A percentile compares a stretch with the other conserved stretches of the same genome.
Evolutionary conservation across 1,284 basidiomycete species (phyloP).

Genomic region (Hymenochaete sp.): DNA sequence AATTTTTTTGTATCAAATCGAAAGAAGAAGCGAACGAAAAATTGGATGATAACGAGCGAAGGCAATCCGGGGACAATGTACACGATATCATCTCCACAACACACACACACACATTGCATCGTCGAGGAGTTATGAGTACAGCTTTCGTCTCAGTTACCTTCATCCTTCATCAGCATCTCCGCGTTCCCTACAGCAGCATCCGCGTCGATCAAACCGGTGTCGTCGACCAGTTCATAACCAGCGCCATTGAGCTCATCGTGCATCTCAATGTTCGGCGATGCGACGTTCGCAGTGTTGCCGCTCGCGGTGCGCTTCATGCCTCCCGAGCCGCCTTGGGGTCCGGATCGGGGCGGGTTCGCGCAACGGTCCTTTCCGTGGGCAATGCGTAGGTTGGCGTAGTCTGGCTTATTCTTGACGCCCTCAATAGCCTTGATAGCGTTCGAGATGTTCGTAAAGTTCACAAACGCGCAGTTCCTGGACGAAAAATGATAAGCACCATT

Average conservation of each 20-base stretch:
- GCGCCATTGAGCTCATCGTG: slow-evolving; percentile 21
- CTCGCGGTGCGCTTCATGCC: slow-evolving; percentile 33
- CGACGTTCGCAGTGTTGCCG: slow-evolving; percentile 28
- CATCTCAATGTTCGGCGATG: slow-evolving; percentile 24
- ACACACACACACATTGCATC: neutral
- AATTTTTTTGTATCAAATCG: no score
- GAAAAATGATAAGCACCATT: slow-evolving; percentile 6
- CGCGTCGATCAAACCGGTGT: slow-evolving; percentile 22
- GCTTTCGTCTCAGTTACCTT: slow-evolving; percentile 21
- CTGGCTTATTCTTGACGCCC: slow-evolving; percentile 77
- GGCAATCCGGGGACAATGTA: no score
- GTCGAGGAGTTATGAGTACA: slow-evolving; percentile 18
- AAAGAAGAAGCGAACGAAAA: no score
- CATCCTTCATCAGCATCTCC: slow-evolving; percentile 20
- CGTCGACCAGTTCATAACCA: slow-evolving; percentile 22
- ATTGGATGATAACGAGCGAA: no score
- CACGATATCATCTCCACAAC: slow-evolving; percentile 14
- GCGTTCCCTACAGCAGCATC: slow-evolving; percentile 21
- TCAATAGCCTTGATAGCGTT: slow-evolving; percentile 96
- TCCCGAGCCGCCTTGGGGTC: slow-evolving; percentile 56
- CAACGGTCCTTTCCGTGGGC: slow-evolving; percentile 94
- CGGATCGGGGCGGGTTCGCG: slow-evolving; percentile 80
- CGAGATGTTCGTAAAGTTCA: slow-evolving; percentile 88
- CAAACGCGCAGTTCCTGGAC: slow-evolving; percentile 81
- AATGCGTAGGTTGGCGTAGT: slow-evolving; percentile 76